Conservation (phyloP, 768 basidiomycete species). For the Hypsizygus marmoreus region DNA sequence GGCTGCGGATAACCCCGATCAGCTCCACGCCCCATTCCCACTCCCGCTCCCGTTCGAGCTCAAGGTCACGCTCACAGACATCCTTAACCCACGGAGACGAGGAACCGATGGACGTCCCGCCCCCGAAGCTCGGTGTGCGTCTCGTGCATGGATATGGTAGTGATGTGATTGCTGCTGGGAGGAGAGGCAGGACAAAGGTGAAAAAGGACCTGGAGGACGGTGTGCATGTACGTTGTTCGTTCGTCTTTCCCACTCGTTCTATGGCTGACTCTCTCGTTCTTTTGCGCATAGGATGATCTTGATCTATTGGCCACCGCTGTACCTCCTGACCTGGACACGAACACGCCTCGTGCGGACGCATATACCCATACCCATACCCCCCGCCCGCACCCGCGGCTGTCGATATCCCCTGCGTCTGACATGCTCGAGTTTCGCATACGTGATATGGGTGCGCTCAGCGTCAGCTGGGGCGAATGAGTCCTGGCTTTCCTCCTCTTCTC, state of each 20-base stretch:
- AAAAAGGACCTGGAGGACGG: constrained; percentile 4
- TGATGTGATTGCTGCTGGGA: not conserved
- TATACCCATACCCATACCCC: not conserved
- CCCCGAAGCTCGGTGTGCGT: constrained; percentile 25
- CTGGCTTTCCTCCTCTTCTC: not conserved
- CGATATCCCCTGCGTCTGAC: constrained; percentile 12
- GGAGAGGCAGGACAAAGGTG: constrained; percentile 21
- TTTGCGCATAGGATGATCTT: too few species aligned
- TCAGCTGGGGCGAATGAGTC: constrained; percentile 17
- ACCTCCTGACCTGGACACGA: too few species aligned
- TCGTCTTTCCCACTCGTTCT: too few species aligned
- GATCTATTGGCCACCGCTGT: too few species aligned
- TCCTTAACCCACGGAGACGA: constrained; percentile 8
- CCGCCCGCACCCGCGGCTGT: constrained; percentile 5
- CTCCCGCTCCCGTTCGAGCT: constrained; percentile 8
- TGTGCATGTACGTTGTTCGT: not conserved
- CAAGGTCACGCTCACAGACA: constrained; percentile 12
- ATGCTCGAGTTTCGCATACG: constrained; percentile 11
- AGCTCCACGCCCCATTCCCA: constrained; percentile 19
- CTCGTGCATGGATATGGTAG: constrained; percentile 17
- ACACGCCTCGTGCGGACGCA: not conserved
- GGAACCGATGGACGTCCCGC: constrained; percentile 2
- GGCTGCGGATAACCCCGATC: constrained; percentile 17
- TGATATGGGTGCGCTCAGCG: constrained; percentile 15
- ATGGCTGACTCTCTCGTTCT: too few species aligned